phyloP scores from a whole-genome alignment of 1,284 basidiomycete genomes.

The Tylopilus sp. region DNA sequence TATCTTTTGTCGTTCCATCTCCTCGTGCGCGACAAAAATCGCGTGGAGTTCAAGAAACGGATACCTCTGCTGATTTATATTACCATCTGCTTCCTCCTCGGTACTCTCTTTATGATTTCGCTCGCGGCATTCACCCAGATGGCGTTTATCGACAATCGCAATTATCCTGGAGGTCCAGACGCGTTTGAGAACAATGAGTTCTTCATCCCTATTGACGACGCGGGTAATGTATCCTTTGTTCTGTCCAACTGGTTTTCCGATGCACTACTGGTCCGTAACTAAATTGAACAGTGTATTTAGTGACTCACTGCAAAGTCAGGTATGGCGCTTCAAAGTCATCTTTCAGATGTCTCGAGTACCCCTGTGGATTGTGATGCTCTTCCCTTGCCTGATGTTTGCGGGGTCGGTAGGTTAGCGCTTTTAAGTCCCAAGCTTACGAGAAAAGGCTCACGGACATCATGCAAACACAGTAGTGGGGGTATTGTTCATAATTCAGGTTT shows the following conservation, averaged over 20 bases:
- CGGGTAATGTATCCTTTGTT: conserved; percentile 15
- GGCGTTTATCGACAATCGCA: conserved; percentile 34
- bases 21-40: conserved; percentile 11
- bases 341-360: conserved; percentile 11
- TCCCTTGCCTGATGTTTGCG: conserved; percentile 17
- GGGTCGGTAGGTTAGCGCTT: conserved; percentile 16
- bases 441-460: background rate
- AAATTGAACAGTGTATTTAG: background rate
- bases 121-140: conserved; percentile 25
- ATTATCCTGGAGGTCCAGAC: conserved; percentile 31
- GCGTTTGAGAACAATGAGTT: conserved; percentile 16
- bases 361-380: conserved; percentile 15
- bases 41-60: background rate
- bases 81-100: conserved; percentile 22
- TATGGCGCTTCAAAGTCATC: conserved; percentile 33
- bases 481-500: conserved; percentile 10
- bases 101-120: conserved; percentile 24
- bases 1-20: conserved; percentile 15
- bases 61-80: conserved; percentile 22
- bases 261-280: conserved; percentile 25
- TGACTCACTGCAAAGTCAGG: conserved; percentile 11
- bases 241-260: conserved; percentile 29
- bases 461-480: conserved; percentile 9
- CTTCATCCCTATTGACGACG: conserved; percentile 17
- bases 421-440: background rate